Evolutionary conservation across 768 basidiomycete genomes (phyloP), one percentile per base, ranked within the genome.

Genomic region (Imleria badia): DNA sequence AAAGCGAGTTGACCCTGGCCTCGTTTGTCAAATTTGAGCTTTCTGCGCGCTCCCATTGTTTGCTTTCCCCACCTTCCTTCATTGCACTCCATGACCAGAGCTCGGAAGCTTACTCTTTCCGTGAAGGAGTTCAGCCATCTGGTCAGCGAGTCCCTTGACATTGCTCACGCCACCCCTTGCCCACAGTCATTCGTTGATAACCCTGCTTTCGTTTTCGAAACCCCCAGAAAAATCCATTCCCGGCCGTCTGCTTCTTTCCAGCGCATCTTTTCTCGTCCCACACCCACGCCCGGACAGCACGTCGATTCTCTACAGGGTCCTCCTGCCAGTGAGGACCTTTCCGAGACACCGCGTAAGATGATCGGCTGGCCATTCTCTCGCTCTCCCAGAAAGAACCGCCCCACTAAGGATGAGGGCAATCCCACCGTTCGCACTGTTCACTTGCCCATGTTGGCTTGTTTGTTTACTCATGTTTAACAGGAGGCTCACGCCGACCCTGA

Each of bases 51-150:
- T 22, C 30, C 44, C 34, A 23, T 41, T 42, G 26, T 41, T 52
- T 51, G 57, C 51, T 22, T 15, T 43, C 29, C 36, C 42, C 13
- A 36, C 54, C n/a, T 48, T 48, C 30, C 34, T 29, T 39, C 45
- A 34, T 23, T 36, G 3, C 10, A 51, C 47, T 42, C 48, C 57
- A 70, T 70, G 67, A 59, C 68, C 55, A 59, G 68, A 46, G 51
- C 65, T 6, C 59, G 63, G 30, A 68, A 66, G 48, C 40, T 58
- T 52, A 69, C 70, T 22, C 58, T 70, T 51, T 54, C 68, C 5
- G 35, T 72, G 48, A 69, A 52, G 42, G 71, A 70, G 59, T 72
- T 72, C 38, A 72, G 65, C 56, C 69, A 69, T 54, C 65, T 72
- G 61, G 59, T 72, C 55, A 59, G 61, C 62, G 70, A 70, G 62